These are phyloP conservation scores for Sclerotiophoma versabilis DNA, from an alignment of 2,329 filamentous ascomycete species.

Conservation along the genomic window DNA sequence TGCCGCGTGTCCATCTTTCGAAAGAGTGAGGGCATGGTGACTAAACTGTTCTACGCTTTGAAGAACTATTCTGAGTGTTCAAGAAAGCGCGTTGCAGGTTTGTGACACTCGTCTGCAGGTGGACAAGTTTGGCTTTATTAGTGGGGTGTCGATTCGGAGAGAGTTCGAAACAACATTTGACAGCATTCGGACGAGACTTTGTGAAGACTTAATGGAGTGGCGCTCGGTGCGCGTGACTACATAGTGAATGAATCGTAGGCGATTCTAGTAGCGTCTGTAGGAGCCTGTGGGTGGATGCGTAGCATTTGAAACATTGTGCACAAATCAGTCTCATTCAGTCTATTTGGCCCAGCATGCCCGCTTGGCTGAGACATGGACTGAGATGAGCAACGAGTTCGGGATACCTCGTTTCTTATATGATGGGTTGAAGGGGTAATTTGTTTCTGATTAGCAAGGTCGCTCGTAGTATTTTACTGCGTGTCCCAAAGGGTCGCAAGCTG, in stretches of 20 bases:
- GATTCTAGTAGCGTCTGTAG: background rate
- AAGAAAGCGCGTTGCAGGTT: background rate
- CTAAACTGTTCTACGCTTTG: background rate
- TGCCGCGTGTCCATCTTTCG: conserved; percentile 22
- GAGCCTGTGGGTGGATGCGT: background rate
- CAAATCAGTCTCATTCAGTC: too few relatives aligned
- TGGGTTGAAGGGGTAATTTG: too few relatives aligned
- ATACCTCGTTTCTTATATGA: too few relatives aligned
- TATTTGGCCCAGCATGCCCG: background rate
- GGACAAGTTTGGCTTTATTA: background rate
- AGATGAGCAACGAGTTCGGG: too few relatives aligned
- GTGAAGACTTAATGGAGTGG: conserved; percentile 3
- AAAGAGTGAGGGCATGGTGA: conserved; percentile 13
- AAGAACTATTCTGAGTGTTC: background rate
- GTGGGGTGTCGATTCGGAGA: background rate
- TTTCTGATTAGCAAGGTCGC: background rate
- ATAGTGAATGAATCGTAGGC: background rate
- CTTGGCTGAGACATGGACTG: background rate
- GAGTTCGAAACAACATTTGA: background rate
- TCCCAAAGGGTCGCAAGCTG: background rate
- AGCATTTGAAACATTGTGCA: background rate
- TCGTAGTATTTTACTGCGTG: background rate
- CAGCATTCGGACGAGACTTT: background rate
- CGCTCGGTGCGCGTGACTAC: background rate
- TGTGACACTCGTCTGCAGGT: background rate